A percentile compares a stretch with the other conserved stretches of the same genome.
These are phyloP conservation scores for Maudiozyma serrabonitensis DNA, from an alignment of 805 yeast species.

Conservation along the genomic window DNA sequence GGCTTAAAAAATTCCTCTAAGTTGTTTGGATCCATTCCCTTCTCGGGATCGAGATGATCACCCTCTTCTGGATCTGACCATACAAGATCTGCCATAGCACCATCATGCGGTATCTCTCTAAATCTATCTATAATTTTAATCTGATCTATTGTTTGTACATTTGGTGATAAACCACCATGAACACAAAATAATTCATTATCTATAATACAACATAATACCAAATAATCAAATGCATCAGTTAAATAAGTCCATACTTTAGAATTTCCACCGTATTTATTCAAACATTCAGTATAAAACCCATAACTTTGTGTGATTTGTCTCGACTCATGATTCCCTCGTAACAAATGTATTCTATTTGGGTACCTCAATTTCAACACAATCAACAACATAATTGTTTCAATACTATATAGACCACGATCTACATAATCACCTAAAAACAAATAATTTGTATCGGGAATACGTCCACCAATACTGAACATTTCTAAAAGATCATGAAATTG, in stretches of 20 bases:
- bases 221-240: conserved; percentile 87
- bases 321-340: conserved; percentile 94
- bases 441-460: conserved; percentile 88
- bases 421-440: conserved; percentile 92
- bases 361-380: conserved; percentile 78
- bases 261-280: conserved; percentile 70
- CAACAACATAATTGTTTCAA: conserved; percentile 81
- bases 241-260: conserved; percentile 78
- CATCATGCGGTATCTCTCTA: conserved; percentile 95
- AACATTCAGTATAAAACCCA: conserved; percentile 92
- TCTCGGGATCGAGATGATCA: conserved; percentile 35
- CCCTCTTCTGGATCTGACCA: conserved; percentile 98
- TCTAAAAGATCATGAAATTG: conserved; percentile 91
- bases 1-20: conserved; percentile 16
- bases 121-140: conserved; percentile 84
- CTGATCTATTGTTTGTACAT: conserved; percentile 88
- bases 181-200: conserved; percentile 88
- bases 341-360: conserved; percentile 71
- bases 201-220: conserved; percentile 81
- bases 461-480: conserved; percentile 88
- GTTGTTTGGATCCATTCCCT: conserved; percentile 22
- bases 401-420: conserved; percentile 87
- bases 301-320: conserved; percentile 94
- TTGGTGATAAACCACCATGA: conserved; percentile 95
- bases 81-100: conserved; percentile 97